These are phyloP conservation scores for Cucurbita argyrosperma DNA, from an alignment of 306 rosid genomes.

Conservation along the genomic window DNA sequence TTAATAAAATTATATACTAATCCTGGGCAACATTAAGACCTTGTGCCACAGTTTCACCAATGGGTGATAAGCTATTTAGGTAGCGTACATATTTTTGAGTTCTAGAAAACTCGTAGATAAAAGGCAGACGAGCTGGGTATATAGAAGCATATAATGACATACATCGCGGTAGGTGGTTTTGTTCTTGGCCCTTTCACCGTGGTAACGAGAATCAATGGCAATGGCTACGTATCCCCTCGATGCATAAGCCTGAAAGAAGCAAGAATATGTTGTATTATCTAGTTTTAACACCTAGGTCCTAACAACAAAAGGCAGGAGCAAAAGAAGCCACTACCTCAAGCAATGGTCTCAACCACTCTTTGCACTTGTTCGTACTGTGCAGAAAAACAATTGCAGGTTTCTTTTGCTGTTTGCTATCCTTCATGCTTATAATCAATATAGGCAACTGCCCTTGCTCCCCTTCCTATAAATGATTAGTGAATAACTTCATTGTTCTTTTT, in stretches of 20 bases:
- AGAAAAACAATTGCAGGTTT: conserved; percentile 68
- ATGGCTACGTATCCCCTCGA: conserved; percentile 73
- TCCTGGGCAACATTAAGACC: neutral
- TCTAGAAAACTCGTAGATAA: neutral
- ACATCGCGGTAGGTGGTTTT: conserved; percentile 49
- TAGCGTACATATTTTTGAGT: neutral
- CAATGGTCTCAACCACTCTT: conserved; percentile 66
- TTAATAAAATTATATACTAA: neutral
- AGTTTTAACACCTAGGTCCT: neutral
- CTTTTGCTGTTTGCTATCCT: conserved; percentile 30
- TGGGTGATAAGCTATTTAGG: neutral
- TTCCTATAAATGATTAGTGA: conserved; percentile 25
- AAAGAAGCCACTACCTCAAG: conserved; percentile 41
- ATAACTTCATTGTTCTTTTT: neutral
- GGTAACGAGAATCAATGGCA: conserved; percentile 83
- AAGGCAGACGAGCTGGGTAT: neutral
- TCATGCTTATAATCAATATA: conserved; percentile 58
- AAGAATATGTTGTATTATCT: conserved; percentile 3
- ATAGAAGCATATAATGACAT: conserved; percentile 6
- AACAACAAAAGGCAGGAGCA: neutral
- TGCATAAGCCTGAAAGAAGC: conserved; percentile 60
- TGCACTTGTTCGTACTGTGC: conserved; percentile 50
- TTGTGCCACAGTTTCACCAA: neutral
- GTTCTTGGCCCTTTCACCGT: conserved; percentile 81
- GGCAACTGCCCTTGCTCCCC: conserved; percentile 91